Conservation (phyloP, 495 filamentous ascomycete species). For the Neurospora discreta region DNA sequence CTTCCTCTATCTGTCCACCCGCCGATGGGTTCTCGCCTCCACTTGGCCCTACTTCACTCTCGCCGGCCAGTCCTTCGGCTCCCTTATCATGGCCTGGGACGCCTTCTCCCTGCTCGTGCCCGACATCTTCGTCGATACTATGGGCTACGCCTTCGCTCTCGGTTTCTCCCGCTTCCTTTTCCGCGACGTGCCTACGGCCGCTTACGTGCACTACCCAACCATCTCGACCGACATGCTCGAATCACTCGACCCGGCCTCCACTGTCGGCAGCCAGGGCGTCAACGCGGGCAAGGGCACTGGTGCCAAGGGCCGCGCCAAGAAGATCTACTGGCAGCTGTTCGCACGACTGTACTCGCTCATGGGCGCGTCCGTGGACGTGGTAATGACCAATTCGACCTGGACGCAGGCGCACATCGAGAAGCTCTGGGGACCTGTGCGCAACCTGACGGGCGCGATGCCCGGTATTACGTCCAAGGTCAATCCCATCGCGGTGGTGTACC, state of each 20-base stretch:
- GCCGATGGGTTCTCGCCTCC: conserved; percentile 69
- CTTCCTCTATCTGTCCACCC: conserved; percentile 81
- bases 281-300: conserved; percentile 75
- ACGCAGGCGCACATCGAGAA: conserved; percentile 72
- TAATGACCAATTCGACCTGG: conserved; percentile 97
- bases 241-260: conserved; percentile 54
- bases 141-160: conserved; percentile 92
- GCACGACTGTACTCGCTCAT: conserved; percentile 70
- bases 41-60: conserved; percentile 91
- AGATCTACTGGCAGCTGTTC: conserved; percentile 76
- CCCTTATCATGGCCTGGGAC: conserved; percentile 75
- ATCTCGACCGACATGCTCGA: conserved; percentile 97
- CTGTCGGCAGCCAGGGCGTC: conserved; percentile 55
- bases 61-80: conserved; percentile 84
- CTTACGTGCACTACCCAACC: conserved; percentile 96
- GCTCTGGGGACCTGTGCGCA: conserved; percentile 59
- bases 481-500: conserved; percentile 65
- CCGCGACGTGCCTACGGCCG: conserved; percentile 67
- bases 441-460: conserved; percentile 1
- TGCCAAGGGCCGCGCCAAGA: conserved; percentile 53
- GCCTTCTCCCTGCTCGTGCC: conserved; percentile 87
- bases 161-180: conserved; percentile 77
- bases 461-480: conserved; percentile 4
- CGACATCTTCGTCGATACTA: conserved; percentile 92
- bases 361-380: conserved; percentile 71